Conservation (phyloP, 179 eudicot species). For the Gypsophila paniculata region DNA sequence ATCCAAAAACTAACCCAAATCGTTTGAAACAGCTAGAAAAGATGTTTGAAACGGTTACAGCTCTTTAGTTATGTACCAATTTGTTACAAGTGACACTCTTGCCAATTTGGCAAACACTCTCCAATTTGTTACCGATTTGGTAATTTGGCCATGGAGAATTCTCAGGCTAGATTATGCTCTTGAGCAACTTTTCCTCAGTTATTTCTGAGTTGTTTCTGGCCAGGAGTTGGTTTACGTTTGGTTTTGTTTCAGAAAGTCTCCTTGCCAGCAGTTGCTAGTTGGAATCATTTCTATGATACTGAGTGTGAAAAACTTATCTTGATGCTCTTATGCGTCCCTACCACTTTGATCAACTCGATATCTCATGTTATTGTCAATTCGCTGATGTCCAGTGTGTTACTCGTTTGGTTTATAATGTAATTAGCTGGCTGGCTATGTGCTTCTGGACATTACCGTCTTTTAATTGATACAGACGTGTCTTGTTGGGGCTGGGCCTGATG, state of each 20-base stretch:
- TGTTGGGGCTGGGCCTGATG: constrained; percentile 97
- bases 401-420: not conserved
- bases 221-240: not conserved
- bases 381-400: not conserved
- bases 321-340: not conserved
- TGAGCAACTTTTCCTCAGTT: not conserved
- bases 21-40: too few species aligned
- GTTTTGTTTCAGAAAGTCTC: not conserved
- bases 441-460: constrained; percentile 17
- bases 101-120: too few species aligned
- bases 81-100: too few species aligned
- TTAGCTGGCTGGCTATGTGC: not conserved
- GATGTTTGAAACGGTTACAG: too few species aligned
- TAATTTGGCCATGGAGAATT: not conserved
- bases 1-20: not conserved
- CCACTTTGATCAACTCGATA: not conserved
- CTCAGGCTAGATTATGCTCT: not conserved
- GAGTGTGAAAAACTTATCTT: not conserved
- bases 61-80: too few species aligned
- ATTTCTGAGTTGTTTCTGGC: not conserved
- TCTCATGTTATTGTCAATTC: not conserved
- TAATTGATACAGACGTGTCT: constrained; percentile 73
- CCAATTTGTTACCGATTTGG: too few species aligned
- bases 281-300: not conserved
- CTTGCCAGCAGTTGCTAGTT: not conserved